phyloP scores from a whole-genome alignment of 495 filamentous ascomycete species.

The Hyaloscypha variabilis region DNA sequence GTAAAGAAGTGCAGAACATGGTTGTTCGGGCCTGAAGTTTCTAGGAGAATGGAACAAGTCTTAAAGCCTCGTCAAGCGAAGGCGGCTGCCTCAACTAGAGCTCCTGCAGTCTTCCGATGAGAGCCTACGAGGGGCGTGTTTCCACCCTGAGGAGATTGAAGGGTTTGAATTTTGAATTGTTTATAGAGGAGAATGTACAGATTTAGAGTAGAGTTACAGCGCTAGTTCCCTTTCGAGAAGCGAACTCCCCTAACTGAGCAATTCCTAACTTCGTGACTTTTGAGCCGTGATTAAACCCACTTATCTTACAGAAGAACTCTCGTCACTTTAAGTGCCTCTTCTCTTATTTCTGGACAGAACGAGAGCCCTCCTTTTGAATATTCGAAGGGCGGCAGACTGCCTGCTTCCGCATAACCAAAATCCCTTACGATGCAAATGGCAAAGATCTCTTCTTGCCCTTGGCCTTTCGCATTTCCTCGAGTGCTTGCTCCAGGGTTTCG shows the following conservation, averaged over 20 bases:
- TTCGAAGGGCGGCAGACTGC: not conserved
- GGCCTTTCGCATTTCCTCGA: constrained; percentile 59
- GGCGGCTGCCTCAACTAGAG: not conserved
- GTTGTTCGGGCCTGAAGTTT: not conserved
- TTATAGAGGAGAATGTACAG: constrained; percentile 29
- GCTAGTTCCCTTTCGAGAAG: constrained; percentile 5
- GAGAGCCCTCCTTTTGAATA: not conserved
- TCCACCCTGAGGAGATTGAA: too few relatives aligned
- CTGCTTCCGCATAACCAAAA: not conserved
- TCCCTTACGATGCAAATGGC: constrained; percentile 10
- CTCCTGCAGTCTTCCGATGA: not conserved
- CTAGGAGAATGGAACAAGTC: constrained; percentile 10
- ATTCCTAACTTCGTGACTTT: not conserved
- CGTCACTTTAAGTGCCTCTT: not conserved
- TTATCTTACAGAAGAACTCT: constrained; percentile 1
- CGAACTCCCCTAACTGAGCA: constrained; percentile 1
- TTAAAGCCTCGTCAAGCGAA: not conserved
- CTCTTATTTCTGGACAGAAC: not conserved
- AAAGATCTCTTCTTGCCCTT: constrained; percentile 46
- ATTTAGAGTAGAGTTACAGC: constrained; percentile 8
- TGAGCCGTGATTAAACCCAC: not conserved
- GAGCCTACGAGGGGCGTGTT: not conserved
- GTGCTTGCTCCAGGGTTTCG: constrained; percentile 67
- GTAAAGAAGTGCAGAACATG: constrained; percentile 60
- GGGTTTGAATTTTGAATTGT: not conserved